A percentile compares a stretch with the other conserved stretches of the same genome.
Conservation (phyloP, 2,329 filamentous ascomycete species). For the Ophiostoma sp. region DNA sequence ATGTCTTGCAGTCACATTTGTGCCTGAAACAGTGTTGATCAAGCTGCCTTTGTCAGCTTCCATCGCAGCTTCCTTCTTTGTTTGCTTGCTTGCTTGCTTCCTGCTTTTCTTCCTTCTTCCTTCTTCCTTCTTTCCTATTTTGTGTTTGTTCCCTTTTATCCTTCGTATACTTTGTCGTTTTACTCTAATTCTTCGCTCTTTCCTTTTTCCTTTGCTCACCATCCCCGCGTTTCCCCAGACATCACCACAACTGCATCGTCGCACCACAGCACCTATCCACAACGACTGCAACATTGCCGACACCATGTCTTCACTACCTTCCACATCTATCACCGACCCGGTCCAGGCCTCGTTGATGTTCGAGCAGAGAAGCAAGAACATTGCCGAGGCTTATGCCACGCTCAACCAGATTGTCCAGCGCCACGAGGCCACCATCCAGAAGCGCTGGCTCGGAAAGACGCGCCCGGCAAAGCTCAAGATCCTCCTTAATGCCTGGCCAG, state of each 20-base stretch:
- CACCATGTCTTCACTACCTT: background rate
- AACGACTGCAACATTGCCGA: background rate
- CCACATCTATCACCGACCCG: background rate
- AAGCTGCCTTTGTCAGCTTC: conserved; percentile 6
- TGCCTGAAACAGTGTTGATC: background rate
- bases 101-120: background rate
- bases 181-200: background rate
- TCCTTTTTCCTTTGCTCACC: background rate
- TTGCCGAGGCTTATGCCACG: background rate
- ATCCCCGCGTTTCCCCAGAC: background rate
- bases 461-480: conserved; percentile 42
- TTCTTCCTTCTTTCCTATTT: background rate
- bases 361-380: background rate
- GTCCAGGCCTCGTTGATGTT: background rate
- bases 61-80: conserved; percentile 8
- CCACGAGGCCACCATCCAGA: conserved; percentile 48
- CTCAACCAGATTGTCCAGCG: conserved; percentile 41
- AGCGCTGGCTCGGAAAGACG: conserved; percentile 52
- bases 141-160: background rate
- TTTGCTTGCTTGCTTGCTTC: background rate
- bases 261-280: background rate
- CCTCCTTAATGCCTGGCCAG: conserved; percentile 45
- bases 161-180: background rate
- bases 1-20: background rate
- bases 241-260: background rate